A percentile compares a stretch with the other conserved stretches of the same genome.
Evolutionary conservation across 768 basidiomycete genomes (phyloP).

Genomic region (Lentinula sp.): DNA sequence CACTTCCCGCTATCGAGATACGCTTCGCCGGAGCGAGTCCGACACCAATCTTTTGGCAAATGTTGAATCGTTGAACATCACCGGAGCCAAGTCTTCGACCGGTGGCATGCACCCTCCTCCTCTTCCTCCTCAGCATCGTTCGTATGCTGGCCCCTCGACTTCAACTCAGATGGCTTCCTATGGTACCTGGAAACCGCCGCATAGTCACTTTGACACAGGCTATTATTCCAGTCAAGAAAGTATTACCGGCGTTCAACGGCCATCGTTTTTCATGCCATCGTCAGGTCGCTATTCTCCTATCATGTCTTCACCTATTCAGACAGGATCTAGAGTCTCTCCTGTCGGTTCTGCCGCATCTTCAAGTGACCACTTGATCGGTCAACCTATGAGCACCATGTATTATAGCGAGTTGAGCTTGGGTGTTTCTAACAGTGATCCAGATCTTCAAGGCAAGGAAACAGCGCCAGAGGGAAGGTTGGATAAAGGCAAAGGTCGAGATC

Average conservation of each 20-base stretch:
- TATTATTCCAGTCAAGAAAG: neutral
- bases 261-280: neutral
- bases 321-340: neutral
- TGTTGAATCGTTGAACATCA: neutral
- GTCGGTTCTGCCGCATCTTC: neutral
- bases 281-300: neutral
- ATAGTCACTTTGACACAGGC: neutral
- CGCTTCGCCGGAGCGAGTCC: neutral
- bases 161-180: neutral
- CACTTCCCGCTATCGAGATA: neutral
- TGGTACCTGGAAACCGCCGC: neutral
- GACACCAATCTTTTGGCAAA: neutral
- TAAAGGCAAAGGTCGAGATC: no score
- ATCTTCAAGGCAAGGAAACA: no score
- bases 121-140: neutral
- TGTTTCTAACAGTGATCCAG: neutral
- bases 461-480: no score
- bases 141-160: neutral
- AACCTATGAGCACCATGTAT: neutral
- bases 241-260: neutral
- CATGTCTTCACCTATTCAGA: neutral
- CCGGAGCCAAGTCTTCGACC: neutral
- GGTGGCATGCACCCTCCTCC: neutral
- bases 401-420: neutral
- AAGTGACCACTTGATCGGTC: neutral